These are phyloP conservation scores for Rhynchosporium agropyri DNA, from an alignment of 2,329 filamentous ascomycete genomes.

Conservation along the genomic window DNA sequence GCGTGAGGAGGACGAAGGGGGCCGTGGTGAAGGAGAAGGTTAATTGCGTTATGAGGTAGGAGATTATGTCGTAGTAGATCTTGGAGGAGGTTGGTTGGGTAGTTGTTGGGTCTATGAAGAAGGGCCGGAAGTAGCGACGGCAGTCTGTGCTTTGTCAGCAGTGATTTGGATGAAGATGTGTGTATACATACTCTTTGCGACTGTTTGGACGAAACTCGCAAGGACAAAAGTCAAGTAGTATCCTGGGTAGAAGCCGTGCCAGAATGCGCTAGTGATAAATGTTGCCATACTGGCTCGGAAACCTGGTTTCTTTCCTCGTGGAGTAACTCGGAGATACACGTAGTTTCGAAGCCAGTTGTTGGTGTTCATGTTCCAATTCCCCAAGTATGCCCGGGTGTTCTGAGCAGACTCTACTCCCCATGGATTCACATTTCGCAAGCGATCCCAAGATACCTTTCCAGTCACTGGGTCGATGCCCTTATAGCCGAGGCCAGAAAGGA, in stretches of 20 bases:
- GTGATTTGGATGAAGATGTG: neutral
- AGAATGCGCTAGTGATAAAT: constrained; percentile 91
- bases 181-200: constrained; percentile 78
- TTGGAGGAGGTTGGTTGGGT: constrained; percentile 71
- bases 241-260: constrained; percentile 97
- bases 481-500: constrained; percentile 90
- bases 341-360: constrained; percentile 97
- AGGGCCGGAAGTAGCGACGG: constrained; percentile 85
- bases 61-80: constrained; percentile 81
- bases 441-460: constrained; percentile 85
- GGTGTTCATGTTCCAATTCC: constrained; percentile 97
- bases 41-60: constrained; percentile 76
- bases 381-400: constrained; percentile 90
- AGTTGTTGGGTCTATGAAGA: constrained; percentile 83
- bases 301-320: constrained; percentile 92
- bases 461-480: constrained; percentile 87
- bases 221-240: constrained; percentile 93
- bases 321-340: constrained; percentile 91
- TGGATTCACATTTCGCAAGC: constrained; percentile 86
- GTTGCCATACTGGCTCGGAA: constrained; percentile 94
- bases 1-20: constrained; percentile 82
- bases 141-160: constrained; percentile 62
- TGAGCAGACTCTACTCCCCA: constrained; percentile 86
- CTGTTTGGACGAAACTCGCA: constrained; percentile 88
- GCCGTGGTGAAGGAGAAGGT: constrained; percentile 80